Percentiles rank a stretch among this genome's conserved stretches.
Evolutionary conservation across 169 alveolate species (phyloP).

Genomic region (Gregarina niphandrodes): DNA sequence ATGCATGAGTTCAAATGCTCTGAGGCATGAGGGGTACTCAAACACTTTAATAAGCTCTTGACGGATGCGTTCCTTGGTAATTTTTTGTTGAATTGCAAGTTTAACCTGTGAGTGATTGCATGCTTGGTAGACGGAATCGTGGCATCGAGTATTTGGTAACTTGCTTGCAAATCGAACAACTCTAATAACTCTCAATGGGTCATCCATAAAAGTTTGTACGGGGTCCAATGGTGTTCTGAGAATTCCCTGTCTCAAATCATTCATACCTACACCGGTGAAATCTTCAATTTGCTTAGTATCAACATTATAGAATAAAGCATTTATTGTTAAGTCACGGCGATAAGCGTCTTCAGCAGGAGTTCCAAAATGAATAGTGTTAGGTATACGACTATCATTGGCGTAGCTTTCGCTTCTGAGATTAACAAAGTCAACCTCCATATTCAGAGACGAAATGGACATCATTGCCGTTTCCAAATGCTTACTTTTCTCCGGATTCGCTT

Average conservation of each 20-base stretch:
- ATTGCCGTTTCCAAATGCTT: conserved; percentile 92
- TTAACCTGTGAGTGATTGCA: no score
- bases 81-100: no score
- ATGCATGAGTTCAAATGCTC: no score
- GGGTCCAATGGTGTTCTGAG: conserved; percentile 78
- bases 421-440: conserved; percentile 69
- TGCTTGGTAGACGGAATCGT: no score
- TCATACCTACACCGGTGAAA: conserved; percentile 61
- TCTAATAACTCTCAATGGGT: conserved; percentile 85
- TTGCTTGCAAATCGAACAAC: conserved; percentile 74
- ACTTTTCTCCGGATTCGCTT: conserved; percentile 73
- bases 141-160: background rate
- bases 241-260: conserved; percentile 59
- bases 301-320: conserved; percentile 80
- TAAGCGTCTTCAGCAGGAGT: conserved; percentile 62
- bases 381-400: conserved; percentile 69
- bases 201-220: conserved; percentile 73
- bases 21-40: no score
- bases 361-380: conserved; percentile 38
- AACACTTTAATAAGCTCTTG: no score
- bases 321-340: conserved; percentile 89
- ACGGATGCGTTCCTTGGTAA: no score
- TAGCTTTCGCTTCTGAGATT: conserved; percentile 82
- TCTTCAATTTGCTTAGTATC: conserved; percentile 73
- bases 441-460: conserved; percentile 42